Conservation (phyloP, 176 grass and related monocot genomes). For the Thalia dealbata region DNA sequence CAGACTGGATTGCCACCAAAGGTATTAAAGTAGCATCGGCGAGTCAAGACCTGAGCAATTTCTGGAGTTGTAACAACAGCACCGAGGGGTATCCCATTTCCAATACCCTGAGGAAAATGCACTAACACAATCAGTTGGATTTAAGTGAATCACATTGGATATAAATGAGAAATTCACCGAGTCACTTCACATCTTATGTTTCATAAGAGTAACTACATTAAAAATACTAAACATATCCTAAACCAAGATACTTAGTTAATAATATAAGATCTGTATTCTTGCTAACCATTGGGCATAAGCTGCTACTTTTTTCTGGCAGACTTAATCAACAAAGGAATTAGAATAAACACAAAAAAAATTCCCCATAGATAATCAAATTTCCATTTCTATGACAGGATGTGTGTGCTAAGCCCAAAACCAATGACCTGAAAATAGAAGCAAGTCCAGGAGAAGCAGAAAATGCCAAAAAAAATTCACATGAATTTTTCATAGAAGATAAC, state of each 20-base stretch:
- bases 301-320: neutral
- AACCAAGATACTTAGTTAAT: neutral
- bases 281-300: neutral
- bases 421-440: neutral
- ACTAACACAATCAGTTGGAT: neutral
- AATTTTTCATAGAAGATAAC: conserved; percentile 16
- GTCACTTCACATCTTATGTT: neutral
- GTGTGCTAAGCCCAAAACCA: neutral
- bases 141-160: neutral
- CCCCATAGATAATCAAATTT: neutral
- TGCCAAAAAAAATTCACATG: neutral
- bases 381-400: neutral
- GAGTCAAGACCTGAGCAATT: conserved; percentile 81
- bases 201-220: neutral
- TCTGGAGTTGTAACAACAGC: conserved; percentile 91
- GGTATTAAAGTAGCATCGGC: conserved; percentile 72
- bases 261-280: neutral
- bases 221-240: neutral
- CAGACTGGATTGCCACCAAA: conserved; percentile 92
- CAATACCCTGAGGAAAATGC: conserved; percentile 51
- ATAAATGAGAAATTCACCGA: neutral
- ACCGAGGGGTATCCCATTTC: conserved; percentile 84
- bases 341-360: neutral
- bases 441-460: neutral
- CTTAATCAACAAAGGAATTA: neutral